These are phyloP conservation scores for Bipolaris bicolor DNA, from an alignment of 2,329 filamentous ascomycete genomes.

Conservation along the genomic window DNA sequence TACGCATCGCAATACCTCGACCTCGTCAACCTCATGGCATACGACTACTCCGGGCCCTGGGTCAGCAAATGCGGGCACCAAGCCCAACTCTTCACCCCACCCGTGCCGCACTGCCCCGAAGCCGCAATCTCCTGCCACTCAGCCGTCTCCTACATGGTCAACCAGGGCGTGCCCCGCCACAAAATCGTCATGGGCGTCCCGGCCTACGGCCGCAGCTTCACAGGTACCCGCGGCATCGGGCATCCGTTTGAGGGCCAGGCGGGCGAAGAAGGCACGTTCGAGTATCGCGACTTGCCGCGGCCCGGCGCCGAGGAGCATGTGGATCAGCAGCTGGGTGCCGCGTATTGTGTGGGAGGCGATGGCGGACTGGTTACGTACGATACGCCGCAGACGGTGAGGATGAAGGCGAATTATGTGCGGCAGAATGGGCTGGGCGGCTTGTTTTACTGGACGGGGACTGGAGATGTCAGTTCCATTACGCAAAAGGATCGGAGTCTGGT, in stretches of 20 bases:
- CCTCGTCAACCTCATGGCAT: constrained; percentile 78
- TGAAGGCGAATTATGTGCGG: constrained; percentile 76
- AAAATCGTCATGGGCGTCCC: constrained; percentile 80
- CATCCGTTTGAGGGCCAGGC: constrained; percentile 61
- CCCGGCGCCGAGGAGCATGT: constrained; percentile 68
- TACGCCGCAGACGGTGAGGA: constrained; percentile 74
- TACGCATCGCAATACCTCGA: constrained; percentile 71
- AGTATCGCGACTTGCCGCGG: constrained; percentile 73
- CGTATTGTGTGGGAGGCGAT: constrained; percentile 74
- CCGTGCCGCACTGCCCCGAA: constrained; percentile 60
- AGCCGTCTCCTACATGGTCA: constrained; percentile 69
- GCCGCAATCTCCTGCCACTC: constrained; percentile 66
- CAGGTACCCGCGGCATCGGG: constrained; percentile 68
- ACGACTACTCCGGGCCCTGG: constrained; percentile 80
- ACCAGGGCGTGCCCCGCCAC: constrained; percentile 68
- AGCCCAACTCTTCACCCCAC: constrained; percentile 71
- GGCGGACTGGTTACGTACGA: constrained; percentile 83
- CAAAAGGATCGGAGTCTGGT: constrained; percentile 62
- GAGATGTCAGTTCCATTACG: constrained; percentile 61
- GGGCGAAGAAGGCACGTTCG: constrained; percentile 72
- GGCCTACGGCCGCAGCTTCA: constrained; percentile 76
- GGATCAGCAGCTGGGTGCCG: constrained; percentile 71
- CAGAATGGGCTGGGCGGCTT: constrained; percentile 74
- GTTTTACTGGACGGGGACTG: constrained; percentile 83
- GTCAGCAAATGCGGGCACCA: constrained; percentile 72